phyloP scores from a whole-genome alignment of 805 yeast genomes.

The Cyberlindnera saturnus region DNA sequence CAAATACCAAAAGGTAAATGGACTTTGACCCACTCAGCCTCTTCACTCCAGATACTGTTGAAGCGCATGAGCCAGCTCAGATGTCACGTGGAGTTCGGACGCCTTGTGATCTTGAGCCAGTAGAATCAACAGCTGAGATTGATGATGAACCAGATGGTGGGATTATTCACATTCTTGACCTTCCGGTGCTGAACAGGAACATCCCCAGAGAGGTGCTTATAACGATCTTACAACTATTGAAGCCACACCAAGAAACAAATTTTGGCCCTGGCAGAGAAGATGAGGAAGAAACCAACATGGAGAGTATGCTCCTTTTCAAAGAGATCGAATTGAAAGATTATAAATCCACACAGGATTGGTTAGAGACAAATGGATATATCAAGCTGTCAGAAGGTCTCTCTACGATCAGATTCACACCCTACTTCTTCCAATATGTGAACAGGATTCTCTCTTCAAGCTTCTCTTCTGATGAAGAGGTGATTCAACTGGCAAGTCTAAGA shows the following conservation, averaged over 20 bases:
- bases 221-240: slow-evolving; percentile 40
- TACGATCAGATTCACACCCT: slow-evolving; percentile 28
- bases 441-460: slow-evolving; percentile 38
- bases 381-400: slow-evolving; percentile 24
- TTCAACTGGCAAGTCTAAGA: slow-evolving; percentile 53
- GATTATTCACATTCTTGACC: slow-evolving; percentile 49
- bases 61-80: background rate
- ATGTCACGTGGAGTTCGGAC: background rate
- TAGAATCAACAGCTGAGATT: background rate
- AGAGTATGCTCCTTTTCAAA: slow-evolving; percentile 29
- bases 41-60: slow-evolving; percentile 19
- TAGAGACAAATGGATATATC: slow-evolving; percentile 29
- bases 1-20: background rate
- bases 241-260: slow-evolving; percentile 45
- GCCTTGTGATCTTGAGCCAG: background rate
- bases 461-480: slow-evolving; percentile 33
- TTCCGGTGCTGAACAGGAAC: slow-evolving; percentile 42
- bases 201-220: slow-evolving; percentile 44
- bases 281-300: slow-evolving; percentile 4
- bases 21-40: slow-evolving; percentile 33
- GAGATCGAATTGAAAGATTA: slow-evolving; percentile 25
- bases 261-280: slow-evolving; percentile 28
- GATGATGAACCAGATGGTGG: slow-evolving; percentile 19
- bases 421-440: slow-evolving; percentile 43
- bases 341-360: slow-evolving; percentile 37